Evolutionary conservation across 257 asterid genomes (phyloP).

Genomic region (Leptodermis oblonga): DNA sequence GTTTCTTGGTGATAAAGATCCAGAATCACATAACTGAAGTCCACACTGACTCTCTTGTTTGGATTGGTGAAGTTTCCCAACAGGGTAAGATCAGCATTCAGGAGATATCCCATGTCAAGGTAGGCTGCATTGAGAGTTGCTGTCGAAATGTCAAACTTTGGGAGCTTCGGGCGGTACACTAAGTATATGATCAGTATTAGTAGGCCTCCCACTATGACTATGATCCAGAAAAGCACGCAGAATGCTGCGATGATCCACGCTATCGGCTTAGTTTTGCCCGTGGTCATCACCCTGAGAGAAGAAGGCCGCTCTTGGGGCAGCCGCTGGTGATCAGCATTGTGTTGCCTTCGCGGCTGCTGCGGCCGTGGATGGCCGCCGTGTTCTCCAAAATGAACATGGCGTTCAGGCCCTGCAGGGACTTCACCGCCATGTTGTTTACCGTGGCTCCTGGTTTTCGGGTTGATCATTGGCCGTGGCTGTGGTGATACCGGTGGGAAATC

Average conservation of each 20-base stretch:
- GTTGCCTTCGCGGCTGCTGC: slow-evolving; percentile 5
- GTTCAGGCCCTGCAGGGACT: neutral
- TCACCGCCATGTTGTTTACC: neutral
- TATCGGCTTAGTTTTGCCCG: slow-evolving; percentile 44
- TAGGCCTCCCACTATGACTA: slow-evolving; percentile 65
- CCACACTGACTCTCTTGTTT: slow-evolving; percentile 69
- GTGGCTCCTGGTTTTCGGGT: slow-evolving; percentile 4
- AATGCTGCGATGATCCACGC: slow-evolving; percentile 80
- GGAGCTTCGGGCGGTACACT: slow-evolving; percentile 66
- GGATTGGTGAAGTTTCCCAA: slow-evolving; percentile 89
- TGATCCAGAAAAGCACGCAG: slow-evolving; percentile 76
- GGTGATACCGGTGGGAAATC: slow-evolving; percentile 13
- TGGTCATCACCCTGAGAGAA: slow-evolving; percentile 12
- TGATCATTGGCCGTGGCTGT: neutral
- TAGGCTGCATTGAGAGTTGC: slow-evolving; percentile 83
- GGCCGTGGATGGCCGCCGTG: slow-evolving; percentile 3
- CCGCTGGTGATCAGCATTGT: slow-evolving; percentile 9
- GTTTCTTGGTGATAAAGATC: slow-evolving; percentile 50
- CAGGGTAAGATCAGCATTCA: slow-evolving; percentile 69
- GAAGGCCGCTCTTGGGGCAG: slow-evolving; percentile 5
- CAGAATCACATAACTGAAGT: slow-evolving; percentile 53
- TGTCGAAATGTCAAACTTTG: slow-evolving; percentile 67
- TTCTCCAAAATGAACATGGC: neutral
- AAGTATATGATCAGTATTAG: slow-evolving; percentile 65
- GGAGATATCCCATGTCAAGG: slow-evolving; percentile 83